Base-by-base conservation (phyloP, 352 stramenopile species). In the Phytophthora meadii region DNA sequence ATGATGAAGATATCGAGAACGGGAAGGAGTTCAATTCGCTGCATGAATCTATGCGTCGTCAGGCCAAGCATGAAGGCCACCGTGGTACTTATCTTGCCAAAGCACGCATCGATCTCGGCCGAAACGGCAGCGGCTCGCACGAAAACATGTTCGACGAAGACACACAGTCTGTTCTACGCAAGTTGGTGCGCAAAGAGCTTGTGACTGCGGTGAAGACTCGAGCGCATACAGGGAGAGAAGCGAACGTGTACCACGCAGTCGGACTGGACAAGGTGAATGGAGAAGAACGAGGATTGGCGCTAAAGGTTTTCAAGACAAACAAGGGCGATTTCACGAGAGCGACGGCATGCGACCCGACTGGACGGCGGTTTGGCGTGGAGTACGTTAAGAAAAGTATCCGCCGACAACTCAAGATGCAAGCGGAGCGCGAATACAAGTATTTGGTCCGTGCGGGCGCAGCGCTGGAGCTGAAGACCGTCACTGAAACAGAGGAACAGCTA, bases 271-370 rank as follows among this genome's bases (percentile, higher is more conserved):
- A 39, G 11, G 49, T 65, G 14, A 71, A 62, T 6, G 63, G 50
- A 5, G 40, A 50, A 1, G 71, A 77, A 11, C 55, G 66, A 46
- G 59, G 61, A 2, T 68, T 72, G 45, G 68, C 67, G 6, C 75
- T 87, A 68, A 93, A 95, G 75, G 76, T 95, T 42, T 90, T 93
- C 75, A 93, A 92, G 68, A 81, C 72, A 2, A 74, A 70, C 40
- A 63, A 81, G 22, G 74, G 61, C 3, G 84, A 89, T 42, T 86
- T 81, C 48, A 61, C 63, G 25, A 85, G 83, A 36, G 62, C 64
- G 54, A 74, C 77, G 36, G 58, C 81, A 45, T 78, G 81, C 59
- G 83, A 89, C 44, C 57, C 75, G 54, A 72, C 66, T 10, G 82
- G 82, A 19, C 76, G 82, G 44, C 50, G 74, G 19, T 86, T 87